Conservation (phyloP, 1,139 yeast genomes). For the Zygoascus hellenicus region DNA sequence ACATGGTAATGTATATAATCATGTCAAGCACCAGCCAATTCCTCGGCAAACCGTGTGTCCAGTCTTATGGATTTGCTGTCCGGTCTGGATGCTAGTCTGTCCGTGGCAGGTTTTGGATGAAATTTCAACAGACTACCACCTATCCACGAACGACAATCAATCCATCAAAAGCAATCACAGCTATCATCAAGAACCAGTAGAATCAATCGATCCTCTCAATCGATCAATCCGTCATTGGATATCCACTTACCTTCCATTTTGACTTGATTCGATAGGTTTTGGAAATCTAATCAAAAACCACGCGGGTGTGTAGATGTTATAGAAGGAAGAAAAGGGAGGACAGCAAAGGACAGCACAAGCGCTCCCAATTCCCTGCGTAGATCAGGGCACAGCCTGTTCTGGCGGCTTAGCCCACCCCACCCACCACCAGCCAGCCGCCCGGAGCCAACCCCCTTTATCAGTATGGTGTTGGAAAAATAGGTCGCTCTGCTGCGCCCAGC, state of each 20-base stretch:
- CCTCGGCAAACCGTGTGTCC: too few species aligned
- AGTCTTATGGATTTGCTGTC: too few species aligned
- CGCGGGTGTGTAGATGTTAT: constrained; percentile 12
- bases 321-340: constrained; percentile 16
- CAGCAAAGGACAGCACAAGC: constrained; percentile 15
- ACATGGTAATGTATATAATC: too few species aligned
- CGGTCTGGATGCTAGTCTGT: too few species aligned
- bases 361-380: constrained; percentile 7
- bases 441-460: too few species aligned
- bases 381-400: constrained; percentile 3
- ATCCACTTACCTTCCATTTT: constrained; percentile 24
- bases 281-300: constrained; percentile 10
- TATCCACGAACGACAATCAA: neutral
- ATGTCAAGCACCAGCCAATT: too few species aligned
- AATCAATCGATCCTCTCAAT: constrained; percentile 4
- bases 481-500: too few species aligned
- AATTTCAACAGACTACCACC: neutral
- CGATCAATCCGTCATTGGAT: constrained; percentile 1
- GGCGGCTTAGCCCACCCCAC: neutral
- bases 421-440: neutral
- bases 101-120: too few species aligned
- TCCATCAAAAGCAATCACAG: too few species aligned
- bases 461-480: too few species aligned
- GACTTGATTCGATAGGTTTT: constrained; percentile 1
- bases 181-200: constrained; percentile 1